phyloP scores from a whole-genome alignment of 2,329 filamentous ascomycete genomes.

The Aspergillus ochraceus region DNA sequence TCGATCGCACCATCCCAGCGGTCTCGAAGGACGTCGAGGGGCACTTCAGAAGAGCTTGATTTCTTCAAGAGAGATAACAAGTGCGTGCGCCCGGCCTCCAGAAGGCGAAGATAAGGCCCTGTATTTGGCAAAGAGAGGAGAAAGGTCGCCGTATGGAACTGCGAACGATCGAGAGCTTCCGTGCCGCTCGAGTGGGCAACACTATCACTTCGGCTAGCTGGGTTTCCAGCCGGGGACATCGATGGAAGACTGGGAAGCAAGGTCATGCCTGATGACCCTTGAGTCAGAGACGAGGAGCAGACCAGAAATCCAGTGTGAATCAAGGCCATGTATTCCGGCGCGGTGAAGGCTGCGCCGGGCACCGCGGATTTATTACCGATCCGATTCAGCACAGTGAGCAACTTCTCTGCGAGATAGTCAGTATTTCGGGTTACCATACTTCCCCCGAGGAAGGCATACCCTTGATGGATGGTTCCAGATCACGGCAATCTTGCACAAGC shows the following conservation, averaged over 20 bases:
- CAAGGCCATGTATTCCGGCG: slow-evolving; percentile 50
- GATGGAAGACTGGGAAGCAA: slow-evolving; percentile 35
- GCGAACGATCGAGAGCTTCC: slow-evolving; percentile 3
- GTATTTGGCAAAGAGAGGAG: slow-evolving; percentile 61
- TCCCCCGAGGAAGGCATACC: slow-evolving; percentile 20
- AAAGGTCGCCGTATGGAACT: slow-evolving; percentile 34
- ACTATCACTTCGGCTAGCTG: slow-evolving; percentile 28
- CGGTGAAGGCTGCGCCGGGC: slow-evolving; percentile 45
- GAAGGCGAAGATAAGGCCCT: slow-evolving; percentile 59
- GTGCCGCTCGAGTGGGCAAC: not conserved
- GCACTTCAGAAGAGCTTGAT: slow-evolving; percentile 54
- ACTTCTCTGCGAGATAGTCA: slow-evolving; percentile 44
- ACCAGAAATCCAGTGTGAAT: slow-evolving; percentile 57
- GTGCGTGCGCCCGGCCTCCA: slow-evolving; percentile 56
- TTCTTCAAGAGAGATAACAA: slow-evolving; percentile 55
- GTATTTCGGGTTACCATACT: not conserved
- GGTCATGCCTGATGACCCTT: slow-evolving; percentile 44
- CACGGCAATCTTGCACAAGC: slow-evolving; percentile 37
- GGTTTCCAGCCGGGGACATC: slow-evolving; percentile 15
- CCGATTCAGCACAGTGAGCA: slow-evolving; percentile 48
- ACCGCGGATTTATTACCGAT: slow-evolving; percentile 51
- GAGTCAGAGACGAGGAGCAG: slow-evolving; percentile 43
- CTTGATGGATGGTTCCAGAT: slow-evolving; percentile 36
- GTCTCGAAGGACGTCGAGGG: slow-evolving; percentile 55
- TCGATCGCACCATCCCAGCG: slow-evolving; percentile 65